Conservation (phyloP, 2,329 filamentous ascomycete species). For the Xylaria sp. region DNA sequence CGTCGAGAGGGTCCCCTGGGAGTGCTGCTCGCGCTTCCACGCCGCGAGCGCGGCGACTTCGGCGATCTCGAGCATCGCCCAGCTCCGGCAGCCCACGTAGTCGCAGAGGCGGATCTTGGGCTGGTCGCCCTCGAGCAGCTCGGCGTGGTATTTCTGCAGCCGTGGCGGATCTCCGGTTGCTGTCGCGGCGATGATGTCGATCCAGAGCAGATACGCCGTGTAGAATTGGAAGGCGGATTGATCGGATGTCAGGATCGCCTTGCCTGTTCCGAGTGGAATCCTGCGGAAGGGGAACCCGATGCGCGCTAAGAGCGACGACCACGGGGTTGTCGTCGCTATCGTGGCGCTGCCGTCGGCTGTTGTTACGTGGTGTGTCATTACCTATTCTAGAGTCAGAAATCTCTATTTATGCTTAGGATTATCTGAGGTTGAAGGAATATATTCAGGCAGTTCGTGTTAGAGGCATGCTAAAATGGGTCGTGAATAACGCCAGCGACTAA, state of each 20-base stretch:
- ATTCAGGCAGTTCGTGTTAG: too few species aligned
- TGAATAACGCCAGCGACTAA: too few species aligned
- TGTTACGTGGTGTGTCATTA: constrained; percentile 49
- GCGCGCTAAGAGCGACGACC: constrained; percentile 50
- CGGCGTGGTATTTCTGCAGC: constrained; percentile 54
- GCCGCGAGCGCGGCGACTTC: constrained; percentile 63
- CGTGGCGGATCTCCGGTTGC: constrained; percentile 55
- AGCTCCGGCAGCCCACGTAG: constrained; percentile 66
- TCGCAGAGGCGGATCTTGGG: constrained; percentile 58
- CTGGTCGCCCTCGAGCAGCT: constrained; percentile 50
- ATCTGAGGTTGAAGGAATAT: too few species aligned
- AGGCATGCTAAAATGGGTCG: too few species aligned
- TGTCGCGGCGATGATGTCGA: constrained; percentile 62
- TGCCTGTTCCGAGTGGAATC: constrained; percentile 37
- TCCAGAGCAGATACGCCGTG: constrained; percentile 57
- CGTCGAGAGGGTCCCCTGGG: constrained; percentile 56
- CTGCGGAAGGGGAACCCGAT: constrained; percentile 32
- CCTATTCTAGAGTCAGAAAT: constrained; percentile 17
- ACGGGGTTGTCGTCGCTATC: constrained; percentile 39
- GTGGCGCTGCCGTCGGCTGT: background rate
- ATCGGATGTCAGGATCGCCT: constrained; percentile 55
- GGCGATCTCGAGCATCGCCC: constrained; percentile 64
- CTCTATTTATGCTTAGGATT: too few species aligned
- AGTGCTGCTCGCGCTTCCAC: constrained; percentile 63
- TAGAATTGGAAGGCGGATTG: constrained; percentile 61